Conservation (phyloP, 495 filamentous ascomycete genomes). For the Penicillium desertorum region DNA sequence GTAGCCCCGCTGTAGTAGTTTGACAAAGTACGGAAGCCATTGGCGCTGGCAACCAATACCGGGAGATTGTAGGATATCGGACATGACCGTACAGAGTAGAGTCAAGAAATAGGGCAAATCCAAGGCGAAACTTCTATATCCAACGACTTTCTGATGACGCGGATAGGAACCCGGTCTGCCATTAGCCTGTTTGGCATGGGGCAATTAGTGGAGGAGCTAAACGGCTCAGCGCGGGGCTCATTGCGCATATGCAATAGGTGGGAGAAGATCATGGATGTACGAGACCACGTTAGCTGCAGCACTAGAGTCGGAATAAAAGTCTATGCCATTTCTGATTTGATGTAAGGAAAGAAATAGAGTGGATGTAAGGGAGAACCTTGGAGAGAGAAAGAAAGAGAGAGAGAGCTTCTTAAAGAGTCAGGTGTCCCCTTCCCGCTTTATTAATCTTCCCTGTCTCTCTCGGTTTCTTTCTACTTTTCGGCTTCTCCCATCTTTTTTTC, state of each 20-base stretch:
- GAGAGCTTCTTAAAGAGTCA: conserved; percentile 9
- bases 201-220: conserved; percentile 7
- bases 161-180: neutral
- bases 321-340: neutral
- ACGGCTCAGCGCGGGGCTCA: conserved; percentile 5
- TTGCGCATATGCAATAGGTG: conserved; percentile 5
- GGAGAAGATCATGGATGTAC: conserved; percentile 1
- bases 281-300: conserved; percentile 2
- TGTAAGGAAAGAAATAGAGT: neutral
- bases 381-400: neutral
- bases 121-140: neutral
- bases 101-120: neutral
- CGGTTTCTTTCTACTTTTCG: conserved; percentile 9
- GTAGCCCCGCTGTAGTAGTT: conserved; percentile 52
- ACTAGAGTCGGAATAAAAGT: conserved; percentile 4
- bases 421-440: conserved; percentile 14
- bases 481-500: conserved; percentile 6
- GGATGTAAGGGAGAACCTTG: conserved; percentile 13
- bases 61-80: conserved; percentile 4
- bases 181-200: neutral
- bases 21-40: conserved; percentile 52
- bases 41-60: conserved; percentile 50
- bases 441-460: conserved; percentile 6
- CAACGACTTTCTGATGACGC: neutral
- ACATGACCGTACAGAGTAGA: neutral